Evolutionary conservation across 805 yeast genomes (phyloP), one percentile per base, ranked within the genome.

Genomic region (Metschnikowia koreensis): DNA sequence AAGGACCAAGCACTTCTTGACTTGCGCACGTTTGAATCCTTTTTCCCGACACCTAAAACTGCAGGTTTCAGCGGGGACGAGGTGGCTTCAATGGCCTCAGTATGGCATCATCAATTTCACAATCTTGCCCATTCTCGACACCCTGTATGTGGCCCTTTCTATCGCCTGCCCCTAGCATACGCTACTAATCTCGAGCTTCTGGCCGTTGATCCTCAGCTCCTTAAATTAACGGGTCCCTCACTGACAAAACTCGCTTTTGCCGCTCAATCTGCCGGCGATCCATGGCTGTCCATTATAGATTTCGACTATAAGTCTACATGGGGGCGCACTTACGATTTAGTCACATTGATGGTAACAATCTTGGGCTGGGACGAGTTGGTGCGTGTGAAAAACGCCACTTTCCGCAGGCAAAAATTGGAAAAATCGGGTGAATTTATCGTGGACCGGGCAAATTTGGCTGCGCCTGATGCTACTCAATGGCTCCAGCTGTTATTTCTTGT

Each of bases 291-390:
- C 5, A 59, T 71, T 8, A 44, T 70, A 10, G 75, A 71, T 47
- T 72, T 71, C 50, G 61, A 60, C 43, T 60, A 60, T 37, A 65
- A 60, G 31, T 71, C 75, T 0, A 69, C 75, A 1, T 73, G 77
- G 76, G 79, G 78, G 9, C 63, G 75, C 41, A 61, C 69, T 8
- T 93, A 89, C 65, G 85, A 84, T 41, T 68, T 91, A 50, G 68
- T 93, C 51, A 83, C 96, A 5, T 74, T 82, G 8, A 79, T 94
- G 57, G 82, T 84, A 2, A 78, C 84, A 16, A 69, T 76, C 26
- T 73, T 84, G 39, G 97, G 97, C 4, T 93, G 99, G 99, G 89
- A 89, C 59, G 81, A 78, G 36, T 67, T 90, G 36, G 75, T 92
- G 57, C 73, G 75, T 51, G 62, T 84, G 38, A 81, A 97, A 52